These are phyloP conservation scores for Neurospora sp. DNA, from an alignment of 495 filamentous ascomycete species.

Conservation along the genomic window DNA sequence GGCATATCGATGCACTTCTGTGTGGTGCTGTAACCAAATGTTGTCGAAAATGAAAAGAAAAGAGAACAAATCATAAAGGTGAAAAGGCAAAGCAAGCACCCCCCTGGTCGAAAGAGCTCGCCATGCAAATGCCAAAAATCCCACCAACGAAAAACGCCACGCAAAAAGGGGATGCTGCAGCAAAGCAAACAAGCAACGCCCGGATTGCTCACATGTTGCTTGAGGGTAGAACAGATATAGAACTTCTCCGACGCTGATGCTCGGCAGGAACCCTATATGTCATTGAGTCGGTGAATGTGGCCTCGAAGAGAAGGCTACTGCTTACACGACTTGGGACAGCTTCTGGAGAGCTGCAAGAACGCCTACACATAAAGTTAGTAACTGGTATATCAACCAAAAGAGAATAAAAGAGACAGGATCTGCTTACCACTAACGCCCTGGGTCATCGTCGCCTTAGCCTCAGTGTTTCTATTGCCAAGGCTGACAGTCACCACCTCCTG, in stretches of 20 bases:
- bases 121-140: not conserved
- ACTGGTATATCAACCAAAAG: not conserved
- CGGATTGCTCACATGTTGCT: not conserved
- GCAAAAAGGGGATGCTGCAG: not conserved
- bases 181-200: not conserved
- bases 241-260: constrained; percentile 3
- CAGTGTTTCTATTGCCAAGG: constrained; percentile 74
- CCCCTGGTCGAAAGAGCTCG: not conserved
- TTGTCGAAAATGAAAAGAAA: not conserved
- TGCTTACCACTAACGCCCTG: constrained; percentile 78
- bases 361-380: constrained; percentile 17
- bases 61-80: not conserved
- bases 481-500: constrained; percentile 67
- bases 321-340: constrained; percentile 17
- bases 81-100: not conserved
- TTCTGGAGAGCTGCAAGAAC: constrained; percentile 39
- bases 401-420: constrained; percentile 1
- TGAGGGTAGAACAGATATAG: not conserved
- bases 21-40: not conserved
- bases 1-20: not conserved
- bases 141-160: not conserved
- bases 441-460: constrained; percentile 73
- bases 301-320: constrained; percentile 5
- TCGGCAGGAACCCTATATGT: not conserved
- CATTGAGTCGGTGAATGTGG: not conserved